These are phyloP conservation scores for Agrocybe pediades DNA, from an alignment of 768 basidiomycete genomes.

Conservation along the genomic window DNA sequence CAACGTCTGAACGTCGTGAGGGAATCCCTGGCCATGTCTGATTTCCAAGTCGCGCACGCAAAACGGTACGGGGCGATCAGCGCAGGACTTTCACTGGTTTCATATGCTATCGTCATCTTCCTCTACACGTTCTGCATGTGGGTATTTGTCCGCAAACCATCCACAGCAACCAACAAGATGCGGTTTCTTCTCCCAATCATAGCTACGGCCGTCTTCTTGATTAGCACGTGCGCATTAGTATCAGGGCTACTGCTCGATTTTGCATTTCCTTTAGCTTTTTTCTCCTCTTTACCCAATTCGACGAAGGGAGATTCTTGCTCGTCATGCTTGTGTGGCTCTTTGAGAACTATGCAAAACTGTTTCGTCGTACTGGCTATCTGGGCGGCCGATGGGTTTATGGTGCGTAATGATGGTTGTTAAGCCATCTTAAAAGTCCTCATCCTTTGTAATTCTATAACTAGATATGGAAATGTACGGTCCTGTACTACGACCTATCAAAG, in stretches of 20 bases:
- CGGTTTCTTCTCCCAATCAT: constrained; percentile 1
- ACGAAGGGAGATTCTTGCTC: neutral
- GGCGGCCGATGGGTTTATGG: constrained; percentile 1
- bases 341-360: neutral
- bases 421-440: neutral
- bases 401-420: neutral
- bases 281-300: neutral
- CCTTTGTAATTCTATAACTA: neutral
- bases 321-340: neutral
- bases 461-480: neutral
- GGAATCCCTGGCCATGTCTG: neutral
- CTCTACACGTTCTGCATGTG: neutral
- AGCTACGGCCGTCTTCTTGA: neutral
- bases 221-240: neutral
- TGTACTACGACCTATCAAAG: neutral
- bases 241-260: neutral
- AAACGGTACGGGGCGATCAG: neutral
- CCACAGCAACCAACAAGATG: neutral
- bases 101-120: constrained; percentile 3
- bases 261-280: neutral
- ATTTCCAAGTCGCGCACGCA: neutral
- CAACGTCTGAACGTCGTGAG: neutral
- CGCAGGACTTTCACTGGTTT: neutral
- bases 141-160: neutral
- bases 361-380: neutral